These are phyloP conservation scores for Glaciozyma martinii DNA, from an alignment of 768 basidiomycete genomes.

Conservation along the genomic window DNA sequence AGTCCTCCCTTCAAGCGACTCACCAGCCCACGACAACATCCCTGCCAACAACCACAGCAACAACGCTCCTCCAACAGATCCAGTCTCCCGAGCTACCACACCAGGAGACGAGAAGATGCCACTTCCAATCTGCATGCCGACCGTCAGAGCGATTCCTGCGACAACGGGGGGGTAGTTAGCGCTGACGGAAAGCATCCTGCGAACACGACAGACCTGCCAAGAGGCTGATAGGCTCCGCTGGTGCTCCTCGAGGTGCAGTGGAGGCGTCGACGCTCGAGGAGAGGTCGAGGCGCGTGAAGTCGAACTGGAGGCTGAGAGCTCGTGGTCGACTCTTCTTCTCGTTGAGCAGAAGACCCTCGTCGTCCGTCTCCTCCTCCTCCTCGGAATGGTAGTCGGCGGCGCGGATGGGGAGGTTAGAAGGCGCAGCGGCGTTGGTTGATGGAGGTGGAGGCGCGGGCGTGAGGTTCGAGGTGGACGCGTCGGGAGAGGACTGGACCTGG, in stretches of 20 bases:
- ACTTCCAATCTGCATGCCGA: conserved; percentile 27
- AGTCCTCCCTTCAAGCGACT: conserved; percentile 35
- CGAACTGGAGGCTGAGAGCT: neutral
- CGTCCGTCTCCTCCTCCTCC: neutral
- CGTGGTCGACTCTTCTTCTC: neutral
- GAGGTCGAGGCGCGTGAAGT: neutral
- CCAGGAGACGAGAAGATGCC: conserved; percentile 44
- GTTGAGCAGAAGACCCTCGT: neutral
- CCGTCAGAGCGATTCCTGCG: conserved; percentile 8
- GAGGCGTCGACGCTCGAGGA: neutral
- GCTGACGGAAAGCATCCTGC: neutral
- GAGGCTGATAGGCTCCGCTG: no score
- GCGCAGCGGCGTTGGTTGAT: neutral
- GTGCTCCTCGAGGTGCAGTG: no score
- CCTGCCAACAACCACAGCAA: conserved; percentile 76
- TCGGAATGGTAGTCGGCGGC: neutral
- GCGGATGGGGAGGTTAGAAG: neutral
- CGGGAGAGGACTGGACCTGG: neutral
- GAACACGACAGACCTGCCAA: no score
- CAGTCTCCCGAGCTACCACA: conserved; percentile 75
- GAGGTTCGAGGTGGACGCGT: neutral
- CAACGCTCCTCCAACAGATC: conserved; percentile 83
- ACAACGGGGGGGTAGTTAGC: neutral
- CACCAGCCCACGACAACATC: conserved; percentile 86
- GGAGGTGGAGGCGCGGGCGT: neutral